Evolutionary conservation across 176 grass and related monocot genomes (phyloP), one percentile per base, ranked within the genome.

Genomic region (Elymus sibiricus): DNA sequence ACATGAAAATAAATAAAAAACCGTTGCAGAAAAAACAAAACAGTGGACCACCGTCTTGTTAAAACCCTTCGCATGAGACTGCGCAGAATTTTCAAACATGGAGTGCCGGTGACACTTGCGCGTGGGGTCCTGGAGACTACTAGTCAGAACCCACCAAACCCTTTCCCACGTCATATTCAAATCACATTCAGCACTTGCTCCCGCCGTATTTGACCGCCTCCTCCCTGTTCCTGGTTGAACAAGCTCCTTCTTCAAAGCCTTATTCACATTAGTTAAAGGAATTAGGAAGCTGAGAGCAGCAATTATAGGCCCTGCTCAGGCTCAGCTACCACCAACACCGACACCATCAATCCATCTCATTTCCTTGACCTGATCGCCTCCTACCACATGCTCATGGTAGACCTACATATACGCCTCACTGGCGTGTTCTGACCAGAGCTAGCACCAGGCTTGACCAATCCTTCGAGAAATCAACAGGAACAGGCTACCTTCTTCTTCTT

Each of bases 341-440:
- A 53, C 49, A 53, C 16, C 16, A 53, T 53, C 49, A 53, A 53
- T 53, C 2, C 68, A 59, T 26, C 68, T n/a, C 31, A 65, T 58
- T 83, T 64, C 22, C 67, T 83, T 87, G 89, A 87, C 89, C 80
- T 1, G 79, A 79, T 90, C 84, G 76, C 17, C 76, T 39, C 56
- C 76, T 78, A 56, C 79, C 62, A 80, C 65, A 72, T 39, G 49
- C 61, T 10, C 27, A 11, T 40, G 47, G 39, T 21, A 74, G 34
- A 42, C 63, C 66, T 42, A 80, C 43, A 67, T 51, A 81, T 58
- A 29, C 35, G 34, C 69, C 37, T 63, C 26, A 16, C 62, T 24
- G 39, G 40, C 19, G 51, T 13, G 37, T n/a, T 42, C 68, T 19
- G 67, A 39, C 70, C 47, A 29, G 28, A 61, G 46, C 78, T 66